Conservation (phyloP, 768 basidiomycete species). For the Lanmaoa pseudosensibilis region DNA sequence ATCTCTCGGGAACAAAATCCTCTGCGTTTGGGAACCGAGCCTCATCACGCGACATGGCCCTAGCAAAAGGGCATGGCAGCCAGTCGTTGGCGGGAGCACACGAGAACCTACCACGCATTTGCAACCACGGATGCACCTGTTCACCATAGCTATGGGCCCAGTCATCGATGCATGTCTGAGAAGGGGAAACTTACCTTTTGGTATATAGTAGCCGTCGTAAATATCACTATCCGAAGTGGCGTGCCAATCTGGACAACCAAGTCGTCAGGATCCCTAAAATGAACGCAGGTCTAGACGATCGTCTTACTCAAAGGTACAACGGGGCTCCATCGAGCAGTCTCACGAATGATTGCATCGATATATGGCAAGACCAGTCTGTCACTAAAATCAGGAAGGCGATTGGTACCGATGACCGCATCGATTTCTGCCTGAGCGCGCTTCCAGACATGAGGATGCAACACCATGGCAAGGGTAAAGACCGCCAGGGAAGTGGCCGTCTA, state of each 20-base stretch:
- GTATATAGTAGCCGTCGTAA: constrained; percentile 29
- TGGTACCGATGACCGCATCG: background rate
- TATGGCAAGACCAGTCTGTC: constrained; percentile 8
- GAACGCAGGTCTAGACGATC: no score
- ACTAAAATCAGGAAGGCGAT: constrained; percentile 1
- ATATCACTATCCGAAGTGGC: constrained; percentile 20
- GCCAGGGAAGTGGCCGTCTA: background rate
- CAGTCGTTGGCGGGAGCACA: background rate
- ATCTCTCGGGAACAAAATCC: constrained; percentile 8
- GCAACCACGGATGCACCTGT: constrained; percentile 10
- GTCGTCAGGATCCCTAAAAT: background rate
- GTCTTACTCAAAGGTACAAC: background rate
- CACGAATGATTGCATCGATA: constrained; percentile 8
- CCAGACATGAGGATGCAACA: background rate
- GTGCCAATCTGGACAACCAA: constrained; percentile 17
- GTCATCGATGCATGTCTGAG: background rate
- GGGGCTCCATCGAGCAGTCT: constrained; percentile 1
- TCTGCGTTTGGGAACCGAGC: constrained; percentile 9
- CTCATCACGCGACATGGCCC: constrained; percentile 13
- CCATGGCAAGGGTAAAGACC: constrained; percentile 11
- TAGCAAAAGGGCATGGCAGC: background rate
- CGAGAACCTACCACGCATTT: constrained; percentile 10
- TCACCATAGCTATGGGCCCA: background rate
- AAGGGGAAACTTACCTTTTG: constrained; percentile 28
- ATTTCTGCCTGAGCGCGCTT: constrained; percentile 9